Percentiles rank a stretch among this genome's conserved stretches.
These are phyloP conservation scores for Chaetomium sp. DNA, from an alignment of 2,329 filamentous ascomycete species.

Conservation along the genomic window DNA sequence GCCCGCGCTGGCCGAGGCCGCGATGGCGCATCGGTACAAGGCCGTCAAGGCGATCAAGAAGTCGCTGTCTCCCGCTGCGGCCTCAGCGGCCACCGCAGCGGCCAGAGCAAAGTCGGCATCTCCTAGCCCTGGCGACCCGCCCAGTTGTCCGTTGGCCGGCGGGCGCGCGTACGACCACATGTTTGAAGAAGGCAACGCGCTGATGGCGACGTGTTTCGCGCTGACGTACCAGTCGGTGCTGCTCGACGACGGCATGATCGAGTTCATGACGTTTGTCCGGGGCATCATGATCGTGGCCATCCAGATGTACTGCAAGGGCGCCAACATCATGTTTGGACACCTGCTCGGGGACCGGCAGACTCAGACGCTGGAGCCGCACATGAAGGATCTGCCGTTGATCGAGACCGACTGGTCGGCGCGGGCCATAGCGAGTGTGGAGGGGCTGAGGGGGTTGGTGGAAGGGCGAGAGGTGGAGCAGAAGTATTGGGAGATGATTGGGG, in stretches of 20 bases:
- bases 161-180: conserved; percentile 25
- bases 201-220: conserved; percentile 53
- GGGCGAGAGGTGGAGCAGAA: conserved; percentile 36
- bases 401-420: conserved; percentile 39
- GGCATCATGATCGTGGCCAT: conserved; percentile 49
- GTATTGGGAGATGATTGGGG: conserved; percentile 40
- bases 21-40: conserved; percentile 58
- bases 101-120: background rate
- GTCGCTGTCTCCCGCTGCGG: conserved; percentile 33
- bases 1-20: conserved; percentile 46
- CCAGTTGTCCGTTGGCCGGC: background rate
- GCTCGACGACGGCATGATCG: conserved; percentile 52
- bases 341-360: conserved; percentile 37
- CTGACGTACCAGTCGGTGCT: conserved; percentile 53
- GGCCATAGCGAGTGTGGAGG: conserved; percentile 39
- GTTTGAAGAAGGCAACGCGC: conserved; percentile 51
- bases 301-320: conserved; percentile 46
- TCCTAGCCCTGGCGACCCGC: conserved; percentile 8
- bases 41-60: conserved; percentile 58
- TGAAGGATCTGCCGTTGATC: conserved; percentile 42
- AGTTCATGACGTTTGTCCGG: conserved; percentile 55
- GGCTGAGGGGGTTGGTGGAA: conserved; percentile 34
- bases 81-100: background rate
- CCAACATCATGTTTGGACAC: conserved; percentile 45
- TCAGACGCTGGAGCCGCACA: conserved; percentile 37